phyloP scores from a whole-genome alignment of 768 basidiomycete genomes.

The Leccinum rimulosum region DNA sequence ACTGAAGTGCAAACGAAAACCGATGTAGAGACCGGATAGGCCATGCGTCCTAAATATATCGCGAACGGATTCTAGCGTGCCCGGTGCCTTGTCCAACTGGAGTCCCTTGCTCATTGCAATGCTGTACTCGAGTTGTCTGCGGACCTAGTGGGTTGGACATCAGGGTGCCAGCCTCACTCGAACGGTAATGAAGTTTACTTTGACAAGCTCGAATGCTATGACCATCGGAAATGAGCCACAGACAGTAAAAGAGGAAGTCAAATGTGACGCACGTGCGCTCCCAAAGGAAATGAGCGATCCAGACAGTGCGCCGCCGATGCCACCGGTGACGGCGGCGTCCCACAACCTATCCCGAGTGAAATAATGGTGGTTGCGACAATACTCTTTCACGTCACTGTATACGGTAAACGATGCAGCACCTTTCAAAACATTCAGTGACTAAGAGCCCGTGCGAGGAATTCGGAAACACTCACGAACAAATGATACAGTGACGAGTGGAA shows the following conservation, averaged over 20 bases:
- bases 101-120: conserved; percentile 82
- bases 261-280: conserved; percentile 72
- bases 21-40: conserved; percentile 70
- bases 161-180: conserved; percentile 2
- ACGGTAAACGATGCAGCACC: conserved; percentile 91
- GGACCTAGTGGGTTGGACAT: conserved; percentile 51
- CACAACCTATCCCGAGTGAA: conserved; percentile 57
- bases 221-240: conserved; percentile 17
- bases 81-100: conserved; percentile 70
- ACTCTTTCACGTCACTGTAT: conserved; percentile 81
- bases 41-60: conserved; percentile 72
- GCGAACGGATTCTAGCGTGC: conserved; percentile 72
- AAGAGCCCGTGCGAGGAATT: background rate
- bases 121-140: conserved; percentile 87
- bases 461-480: conserved; percentile 77
- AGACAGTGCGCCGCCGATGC: conserved; percentile 82
- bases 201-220: conserved; percentile 90
- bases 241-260: background rate
- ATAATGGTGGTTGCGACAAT: conserved; percentile 56
- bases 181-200: conserved; percentile 47
- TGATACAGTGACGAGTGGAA: conserved; percentile 92
- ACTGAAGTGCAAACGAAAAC: conserved; percentile 87
- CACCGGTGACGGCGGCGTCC: conserved; percentile 75
- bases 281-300: conserved; percentile 87
- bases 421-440: conserved; percentile 28